Evolutionary conservation across 495 filamentous ascomycete species (phyloP).

Genomic region (Amniculicola lignicola): DNA sequence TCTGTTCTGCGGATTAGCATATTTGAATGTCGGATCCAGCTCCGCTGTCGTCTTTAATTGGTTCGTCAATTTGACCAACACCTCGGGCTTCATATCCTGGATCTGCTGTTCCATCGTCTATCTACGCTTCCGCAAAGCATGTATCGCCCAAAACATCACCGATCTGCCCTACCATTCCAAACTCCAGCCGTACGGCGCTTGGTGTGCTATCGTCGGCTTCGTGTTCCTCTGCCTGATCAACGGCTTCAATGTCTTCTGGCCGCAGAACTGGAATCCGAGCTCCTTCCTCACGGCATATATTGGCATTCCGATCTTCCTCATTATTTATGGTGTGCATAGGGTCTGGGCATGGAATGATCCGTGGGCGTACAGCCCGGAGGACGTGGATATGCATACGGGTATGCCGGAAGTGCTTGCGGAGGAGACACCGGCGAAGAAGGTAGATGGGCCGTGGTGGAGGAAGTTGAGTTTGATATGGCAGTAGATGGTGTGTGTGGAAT

Average conservation of each 20-base stretch:
- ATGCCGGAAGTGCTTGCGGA: slow-evolving; percentile 53
- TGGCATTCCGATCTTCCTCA: slow-evolving; percentile 57
- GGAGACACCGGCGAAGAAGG: slow-evolving; percentile 42
- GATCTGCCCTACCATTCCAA: slow-evolving; percentile 52
- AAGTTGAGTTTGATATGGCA: slow-evolving; percentile 21
- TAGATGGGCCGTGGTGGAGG: slow-evolving; percentile 22
- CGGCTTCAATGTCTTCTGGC: slow-evolving; percentile 63
- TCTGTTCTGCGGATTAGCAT: slow-evolving; percentile 36
- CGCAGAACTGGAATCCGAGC: slow-evolving; percentile 49
- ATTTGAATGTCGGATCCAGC: slow-evolving; percentile 33
- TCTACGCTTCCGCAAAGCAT: slow-evolving; percentile 58
- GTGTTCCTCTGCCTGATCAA: slow-evolving; percentile 56
- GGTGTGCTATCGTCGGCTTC: slow-evolving; percentile 49
- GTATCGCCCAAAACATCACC: slow-evolving; percentile 48
- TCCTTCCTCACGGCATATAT: slow-evolving; percentile 63
- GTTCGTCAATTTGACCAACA: slow-evolving; percentile 63
- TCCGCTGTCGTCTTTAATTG: slow-evolving; percentile 45
- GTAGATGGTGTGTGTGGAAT: no score
- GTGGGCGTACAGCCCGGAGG: slow-evolving; percentile 51
- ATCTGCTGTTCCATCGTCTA: slow-evolving; percentile 58
- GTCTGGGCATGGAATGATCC: slow-evolving; percentile 48
- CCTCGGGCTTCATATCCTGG: slow-evolving; percentile 61
- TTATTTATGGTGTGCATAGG: slow-evolving; percentile 55
- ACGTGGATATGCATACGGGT: slow-evolving; percentile 59
- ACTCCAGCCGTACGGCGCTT: slow-evolving; percentile 56